Evolutionary conservation across 106 monocot genomes (phyloP).

Genomic region (Dendrobium nobile): DNA sequence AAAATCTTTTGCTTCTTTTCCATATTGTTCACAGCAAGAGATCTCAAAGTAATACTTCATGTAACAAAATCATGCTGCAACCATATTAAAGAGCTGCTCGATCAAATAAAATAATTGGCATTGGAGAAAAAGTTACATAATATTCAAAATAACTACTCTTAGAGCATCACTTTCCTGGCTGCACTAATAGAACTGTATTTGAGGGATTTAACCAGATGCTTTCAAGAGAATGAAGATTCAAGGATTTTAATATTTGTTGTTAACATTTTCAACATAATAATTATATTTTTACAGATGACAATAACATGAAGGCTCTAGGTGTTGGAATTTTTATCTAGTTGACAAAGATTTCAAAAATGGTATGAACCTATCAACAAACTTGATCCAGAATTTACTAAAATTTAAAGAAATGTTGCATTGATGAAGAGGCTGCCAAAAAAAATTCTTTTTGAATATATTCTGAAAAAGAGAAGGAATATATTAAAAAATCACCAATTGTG

Average conservation of each 20-base stretch:
- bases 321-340: too few species aligned
- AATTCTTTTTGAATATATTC: too few species aligned
- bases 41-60: conserved; percentile 1
- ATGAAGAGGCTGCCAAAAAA: too few species aligned
- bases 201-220: neutral
- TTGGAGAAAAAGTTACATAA: neutral
- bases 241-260: neutral
- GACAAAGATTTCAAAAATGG: too few species aligned
- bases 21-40: conserved; percentile 22
- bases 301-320: neutral
- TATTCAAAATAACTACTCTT: neutral
- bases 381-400: too few species aligned
- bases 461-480: too few species aligned
- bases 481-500: too few species aligned
- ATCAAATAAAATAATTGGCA: conserved; percentile 1
- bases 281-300: neutral
- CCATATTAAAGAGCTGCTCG: neutral
- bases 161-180: neutral
- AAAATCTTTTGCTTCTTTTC: conserved; percentile 48
- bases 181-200: neutral
- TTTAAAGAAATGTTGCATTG: too few species aligned
- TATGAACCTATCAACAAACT: too few species aligned
- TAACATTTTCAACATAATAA: neutral
- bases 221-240: neutral
- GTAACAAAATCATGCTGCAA: conserved; percentile 10